These are phyloP conservation scores for Erysimum cheiranthoides DNA, from an alignment of 345 rosid species.

Conservation along the genomic window DNA sequence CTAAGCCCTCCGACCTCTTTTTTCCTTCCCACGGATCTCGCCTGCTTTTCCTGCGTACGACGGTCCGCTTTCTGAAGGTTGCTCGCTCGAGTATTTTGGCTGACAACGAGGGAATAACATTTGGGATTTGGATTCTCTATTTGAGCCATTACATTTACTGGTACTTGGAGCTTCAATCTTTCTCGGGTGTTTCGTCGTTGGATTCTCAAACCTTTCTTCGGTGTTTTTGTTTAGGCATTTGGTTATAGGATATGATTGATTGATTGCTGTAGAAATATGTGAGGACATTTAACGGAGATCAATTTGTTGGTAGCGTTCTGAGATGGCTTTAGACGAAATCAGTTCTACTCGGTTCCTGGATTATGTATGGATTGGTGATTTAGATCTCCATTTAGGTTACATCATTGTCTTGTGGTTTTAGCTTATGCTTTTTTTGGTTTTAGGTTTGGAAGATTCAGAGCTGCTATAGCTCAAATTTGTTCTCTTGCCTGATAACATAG, in stretches of 20 bases:
- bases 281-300: not conserved
- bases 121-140: conserved; percentile 8
- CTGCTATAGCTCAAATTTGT: conserved; percentile 7
- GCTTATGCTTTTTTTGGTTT: conserved; percentile 4
- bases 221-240: conserved; percentile 24
- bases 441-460: not conserved
- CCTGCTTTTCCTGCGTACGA: not conserved
- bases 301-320: not conserved
- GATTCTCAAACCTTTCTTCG: not conserved
- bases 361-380: conserved; percentile 11
- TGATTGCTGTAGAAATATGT: not conserved
- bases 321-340: not conserved
- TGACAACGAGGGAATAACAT: not conserved
- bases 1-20: not conserved
- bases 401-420: not conserved
- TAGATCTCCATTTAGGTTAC: conserved; percentile 16
- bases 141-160: conserved; percentile 11
- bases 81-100: not conserved
- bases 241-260: not conserved
- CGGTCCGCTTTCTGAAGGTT: conserved; percentile 1
- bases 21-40: conserved; percentile 8
- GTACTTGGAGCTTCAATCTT: conserved; percentile 2
- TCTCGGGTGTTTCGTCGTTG: not conserved
- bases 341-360: not conserved
- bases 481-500: not conserved